phyloP scores from a whole-genome alignment of 1,284 basidiomycete genomes.

The Agaricales sp. region DNA sequence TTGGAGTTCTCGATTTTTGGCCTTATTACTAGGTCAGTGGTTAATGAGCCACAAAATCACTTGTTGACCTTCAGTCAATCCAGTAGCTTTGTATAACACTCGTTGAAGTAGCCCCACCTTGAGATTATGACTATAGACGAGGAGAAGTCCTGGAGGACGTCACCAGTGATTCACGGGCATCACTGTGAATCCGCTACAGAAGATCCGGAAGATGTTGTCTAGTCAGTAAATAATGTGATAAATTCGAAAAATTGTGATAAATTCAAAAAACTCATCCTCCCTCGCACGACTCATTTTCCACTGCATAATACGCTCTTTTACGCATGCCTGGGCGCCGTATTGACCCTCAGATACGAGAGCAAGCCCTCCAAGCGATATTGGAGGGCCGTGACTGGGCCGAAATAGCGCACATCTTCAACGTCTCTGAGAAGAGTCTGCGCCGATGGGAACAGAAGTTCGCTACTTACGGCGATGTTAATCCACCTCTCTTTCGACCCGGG shows the following conservation, averaged over 20 bases:
- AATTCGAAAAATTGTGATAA: background rate
- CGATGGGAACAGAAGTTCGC: background rate
- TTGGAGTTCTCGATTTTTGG: too few species aligned
- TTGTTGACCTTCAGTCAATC: too few species aligned
- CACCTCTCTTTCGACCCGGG: slow-evolving; percentile 20
- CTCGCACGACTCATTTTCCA: background rate
- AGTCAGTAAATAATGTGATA: background rate
- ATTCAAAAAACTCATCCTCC: background rate
- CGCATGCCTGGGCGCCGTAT: background rate
- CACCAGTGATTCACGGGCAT: too few species aligned
- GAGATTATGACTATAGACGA: too few species aligned
- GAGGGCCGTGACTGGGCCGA: background rate
- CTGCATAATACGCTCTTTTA: background rate
- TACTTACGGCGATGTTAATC: background rate
- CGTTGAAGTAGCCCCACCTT: too few species aligned
- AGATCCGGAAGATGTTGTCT: background rate
- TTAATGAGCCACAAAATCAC: too few species aligned
- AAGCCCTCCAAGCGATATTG: background rate
- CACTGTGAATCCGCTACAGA: too few species aligned
- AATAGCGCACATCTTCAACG: background rate
- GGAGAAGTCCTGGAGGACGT: too few species aligned
- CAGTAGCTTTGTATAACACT: too few species aligned
- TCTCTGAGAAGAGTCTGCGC: background rate
- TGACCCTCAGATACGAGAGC: slow-evolving; percentile 1
- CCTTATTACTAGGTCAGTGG: too few species aligned